Evolutionary conservation across 23 red algal species (phyloP), one percentile per base, ranked within the genome.

Genomic region (Pyropia haitanensis): DNA sequence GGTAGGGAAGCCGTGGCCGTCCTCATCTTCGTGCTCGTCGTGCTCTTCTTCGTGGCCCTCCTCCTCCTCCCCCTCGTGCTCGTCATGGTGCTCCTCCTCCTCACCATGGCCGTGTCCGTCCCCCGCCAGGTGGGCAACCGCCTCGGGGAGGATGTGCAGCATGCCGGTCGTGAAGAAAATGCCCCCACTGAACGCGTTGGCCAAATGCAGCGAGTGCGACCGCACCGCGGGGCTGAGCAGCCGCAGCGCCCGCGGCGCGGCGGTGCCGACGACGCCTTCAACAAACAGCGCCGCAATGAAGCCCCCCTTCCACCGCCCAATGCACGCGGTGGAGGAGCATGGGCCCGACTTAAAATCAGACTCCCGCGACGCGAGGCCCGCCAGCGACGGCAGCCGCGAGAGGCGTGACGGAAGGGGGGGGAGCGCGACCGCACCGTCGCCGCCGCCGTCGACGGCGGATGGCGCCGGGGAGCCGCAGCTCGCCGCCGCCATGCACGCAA

Each of bases 111-210:
- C 64, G 51, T 68, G 56, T 13, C 58, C 39, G 53, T 18, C 61
- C 39, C 17, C 61, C 23, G 53, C 7, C 23, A 55, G 48, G 31
- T 54, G 63, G 33, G 22, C 75, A 23, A 22, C 34, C 27, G 78
- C 78, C 30, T 83, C 78, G 17, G 78, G 78, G 1, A 83, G 65
- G 31, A 73, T 64, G 55, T 83, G 78, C 5, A 72, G 18, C 53
- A 83, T 24, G 2, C 65, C 66, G 10, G 78, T 72, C 18, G 78
- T 18, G 23, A 83, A 51, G 34, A 83, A 73, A 5, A 83, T 65
- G 49, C 78, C 78, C 2, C 67, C 64, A 29, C 67, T 28, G 18
- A 83, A 60, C 29, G 78, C 78, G 58, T 81, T 55, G 60, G 64
- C 76, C 15, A 81, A 5, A 1, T 53, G 53, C 21, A 71, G 64